Base-by-base conservation (phyloP, 1,139 yeast genomes). In the Protomyces arabidopsidicola region DNA sequence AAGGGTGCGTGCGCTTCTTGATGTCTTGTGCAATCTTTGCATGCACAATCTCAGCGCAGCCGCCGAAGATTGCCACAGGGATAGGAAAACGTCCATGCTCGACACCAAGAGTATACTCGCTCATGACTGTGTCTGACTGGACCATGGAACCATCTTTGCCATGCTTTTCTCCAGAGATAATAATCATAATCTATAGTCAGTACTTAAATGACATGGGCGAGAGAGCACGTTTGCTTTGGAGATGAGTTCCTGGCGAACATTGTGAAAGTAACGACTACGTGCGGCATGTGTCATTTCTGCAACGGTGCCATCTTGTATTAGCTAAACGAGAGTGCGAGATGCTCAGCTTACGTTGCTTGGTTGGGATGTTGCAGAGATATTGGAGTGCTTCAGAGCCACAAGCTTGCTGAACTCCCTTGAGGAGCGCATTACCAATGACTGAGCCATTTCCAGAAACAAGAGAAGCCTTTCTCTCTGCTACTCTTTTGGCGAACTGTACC, bases 381-480 rank as follows among this genome's bases (percentile, higher is more conserved):
- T 57, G 61, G 20, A 57, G 51, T 31, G 51, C 61, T 22, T 57
- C 61, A 24, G 31, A 22, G 18, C 39, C 51, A 27, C 51, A 38
- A 2, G 51, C 55, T 2, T 45, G n/a, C 18, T 57, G 61, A 39
- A 57, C 38, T 4, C 61, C 61, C 6, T 42, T 50, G 39, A 57
- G 50, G n/a, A 57, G 61, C 14, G 61, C 61, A 39, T 57, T 57
- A 35, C 61, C 61, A n/a, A 57, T 38, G n/a, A 54, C 51, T 4
- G 61, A 39, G 31, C 61, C 61, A 51, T 57, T 57, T 10, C 61
- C 61, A 50, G 61, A 57, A 6, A 57, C 51, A 14, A 57, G 10
- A 5, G 61, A 57, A 4, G 50, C 54, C 27, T 57, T 55, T 4
- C 54, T 12, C 34, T 57, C 61, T 9, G 55, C 61, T 2, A 36